Conservation (phyloP, 805 yeast species). For the Nakazawaea siamensis region DNA sequence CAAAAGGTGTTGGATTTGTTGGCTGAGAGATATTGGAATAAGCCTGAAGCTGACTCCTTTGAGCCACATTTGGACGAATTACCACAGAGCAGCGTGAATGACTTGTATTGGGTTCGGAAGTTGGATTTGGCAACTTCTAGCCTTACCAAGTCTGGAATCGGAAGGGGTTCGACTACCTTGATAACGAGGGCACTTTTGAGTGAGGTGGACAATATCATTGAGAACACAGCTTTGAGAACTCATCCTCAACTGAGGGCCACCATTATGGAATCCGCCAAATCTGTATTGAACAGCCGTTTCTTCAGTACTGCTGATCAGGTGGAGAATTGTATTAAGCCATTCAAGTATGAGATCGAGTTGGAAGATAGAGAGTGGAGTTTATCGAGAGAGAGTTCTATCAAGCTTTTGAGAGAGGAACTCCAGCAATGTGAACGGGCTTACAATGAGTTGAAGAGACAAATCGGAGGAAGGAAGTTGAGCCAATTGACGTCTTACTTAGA, state of each 20-base stretch:
- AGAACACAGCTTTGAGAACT: constrained; percentile 64
- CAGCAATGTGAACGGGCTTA: constrained; percentile 68
- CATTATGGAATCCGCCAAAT: constrained; percentile 76
- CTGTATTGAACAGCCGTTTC: constrained; percentile 70
- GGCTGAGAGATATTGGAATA: constrained; percentile 91
- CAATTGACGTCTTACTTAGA: constrained; percentile 73
- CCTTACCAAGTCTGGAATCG: constrained; percentile 88
- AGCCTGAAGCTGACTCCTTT: constrained; percentile 29
- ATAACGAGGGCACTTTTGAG: constrained; percentile 73
- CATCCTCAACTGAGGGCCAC: constrained; percentile 84
- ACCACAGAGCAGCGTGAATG: constrained; percentile 50
- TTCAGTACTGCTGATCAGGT: constrained; percentile 97
- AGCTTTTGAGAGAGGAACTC: constrained; percentile 73
- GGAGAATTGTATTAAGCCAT: constrained; percentile 96
- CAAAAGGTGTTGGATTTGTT: constrained; percentile 81
- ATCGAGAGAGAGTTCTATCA: constrained; percentile 72
- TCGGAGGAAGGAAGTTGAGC: constrained; percentile 78
- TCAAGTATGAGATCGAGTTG: constrained; percentile 92
- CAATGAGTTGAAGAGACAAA: constrained; percentile 48
- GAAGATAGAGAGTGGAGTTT: constrained; percentile 91
- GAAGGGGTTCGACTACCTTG: constrained; percentile 77
- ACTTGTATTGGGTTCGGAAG: constrained; percentile 81
- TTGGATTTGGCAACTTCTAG: constrained; percentile 78
- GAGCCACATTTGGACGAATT: constrained; percentile 51
- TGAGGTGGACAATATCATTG: constrained; percentile 69